These are phyloP conservation scores for Agrocybe chaxingu DNA, from an alignment of 768 basidiomycete species.

Conservation along the genomic window DNA sequence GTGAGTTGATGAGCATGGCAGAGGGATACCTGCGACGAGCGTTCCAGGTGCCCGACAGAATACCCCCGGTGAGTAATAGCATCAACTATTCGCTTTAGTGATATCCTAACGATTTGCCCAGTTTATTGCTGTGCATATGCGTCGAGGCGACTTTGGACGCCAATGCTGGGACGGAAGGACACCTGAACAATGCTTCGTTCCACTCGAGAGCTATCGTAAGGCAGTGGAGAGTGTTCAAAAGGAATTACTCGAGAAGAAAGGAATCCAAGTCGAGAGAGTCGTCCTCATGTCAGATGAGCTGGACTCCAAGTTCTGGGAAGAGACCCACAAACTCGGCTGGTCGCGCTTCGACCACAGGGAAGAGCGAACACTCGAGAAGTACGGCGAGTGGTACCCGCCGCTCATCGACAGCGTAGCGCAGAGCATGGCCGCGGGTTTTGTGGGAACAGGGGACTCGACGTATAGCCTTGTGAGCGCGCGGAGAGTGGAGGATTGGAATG, in stretches of 20 bases:
- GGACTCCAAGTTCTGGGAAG: constrained; percentile 39
- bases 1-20: constrained; percentile 25
- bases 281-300: constrained; percentile 42
- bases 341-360: constrained; percentile 35
- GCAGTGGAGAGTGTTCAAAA: constrained; percentile 35
- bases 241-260: constrained; percentile 27
- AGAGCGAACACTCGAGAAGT: constrained; percentile 28
- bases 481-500: constrained; percentile 56
- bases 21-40: constrained; percentile 28
- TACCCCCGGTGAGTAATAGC: constrained; percentile 30
- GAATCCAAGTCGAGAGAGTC: constrained; percentile 30
- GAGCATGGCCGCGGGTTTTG: constrained; percentile 51
- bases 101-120: constrained; percentile 7
- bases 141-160: constrained; percentile 41
- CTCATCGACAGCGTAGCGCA: constrained; percentile 56
- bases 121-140: constrained; percentile 46
- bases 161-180: constrained; percentile 23
- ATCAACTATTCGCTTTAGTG: not conserved
- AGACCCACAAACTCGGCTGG: constrained; percentile 39
- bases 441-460: constrained; percentile 55
- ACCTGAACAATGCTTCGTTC: constrained; percentile 33
- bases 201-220: constrained; percentile 33
- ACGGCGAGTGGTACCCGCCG: constrained; percentile 45
- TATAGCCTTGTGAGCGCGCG: constrained; percentile 49
- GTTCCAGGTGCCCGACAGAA: constrained; percentile 14